Conservation (phyloP, 257 asterid species). For the Solanum commersonii region DNA sequence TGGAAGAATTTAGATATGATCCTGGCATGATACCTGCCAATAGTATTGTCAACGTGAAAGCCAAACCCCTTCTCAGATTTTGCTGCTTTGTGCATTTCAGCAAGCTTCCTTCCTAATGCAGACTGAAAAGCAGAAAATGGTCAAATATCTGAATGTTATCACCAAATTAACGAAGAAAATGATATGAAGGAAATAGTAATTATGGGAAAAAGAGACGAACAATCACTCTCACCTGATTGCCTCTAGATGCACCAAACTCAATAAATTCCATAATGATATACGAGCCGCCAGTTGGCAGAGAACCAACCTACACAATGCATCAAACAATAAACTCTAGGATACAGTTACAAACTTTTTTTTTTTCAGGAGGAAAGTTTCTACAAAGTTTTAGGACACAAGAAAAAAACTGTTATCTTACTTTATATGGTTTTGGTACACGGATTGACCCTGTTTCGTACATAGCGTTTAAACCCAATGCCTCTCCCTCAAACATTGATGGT, state of each 20-base stretch:
- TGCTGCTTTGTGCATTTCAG: constrained; percentile 89
- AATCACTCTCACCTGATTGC: constrained; percentile 57
- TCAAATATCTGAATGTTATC: not conserved
- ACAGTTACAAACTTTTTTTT: not conserved
- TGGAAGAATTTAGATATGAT: not conserved
- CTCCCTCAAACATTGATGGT: constrained; percentile 91
- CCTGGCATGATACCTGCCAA: constrained; percentile 57
- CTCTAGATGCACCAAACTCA: constrained; percentile 74
- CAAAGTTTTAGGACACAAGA: not conserved
- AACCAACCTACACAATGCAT: constrained; percentile 48
- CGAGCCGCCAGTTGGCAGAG: constrained; percentile 82
- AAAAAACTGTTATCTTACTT: constrained; percentile 29
- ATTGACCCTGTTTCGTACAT: constrained; percentile 76
- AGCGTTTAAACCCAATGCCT: constrained; percentile 81
- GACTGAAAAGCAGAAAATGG: constrained; percentile 54
- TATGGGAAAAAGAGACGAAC: not conserved
- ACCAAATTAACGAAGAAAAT: not conserved
- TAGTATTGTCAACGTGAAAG: constrained; percentile 79
- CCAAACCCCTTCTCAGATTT: constrained; percentile 77
- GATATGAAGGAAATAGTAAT: not conserved
- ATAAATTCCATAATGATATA: constrained; percentile 86
- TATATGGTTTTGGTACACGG: constrained; percentile 81
- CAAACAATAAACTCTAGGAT: not conserved
- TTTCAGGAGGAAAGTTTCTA: not conserved
- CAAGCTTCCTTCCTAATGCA: constrained; percentile 91